Base-by-base conservation (phyloP, 495 filamentous ascomycete species). In the Penicillium bialowiezense region DNA sequence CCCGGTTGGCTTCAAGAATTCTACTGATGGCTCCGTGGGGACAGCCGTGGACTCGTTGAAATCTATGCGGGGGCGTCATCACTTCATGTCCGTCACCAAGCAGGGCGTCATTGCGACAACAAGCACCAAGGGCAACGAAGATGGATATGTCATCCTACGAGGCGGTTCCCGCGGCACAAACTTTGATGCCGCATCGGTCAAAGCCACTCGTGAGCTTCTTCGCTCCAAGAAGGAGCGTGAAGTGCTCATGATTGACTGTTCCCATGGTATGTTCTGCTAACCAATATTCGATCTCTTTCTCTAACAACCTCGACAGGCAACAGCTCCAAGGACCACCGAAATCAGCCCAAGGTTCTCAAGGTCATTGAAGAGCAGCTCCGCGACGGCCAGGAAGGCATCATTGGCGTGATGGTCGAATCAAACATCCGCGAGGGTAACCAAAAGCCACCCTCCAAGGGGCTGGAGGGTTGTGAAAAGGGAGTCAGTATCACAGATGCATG, bases 1-100 rank as follows among this genome's bases (percentile, higher is more conserved):
- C 83, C 91, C 91, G 2, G 88, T 97, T 35, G 91, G 91, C 10
- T 97, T 95, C 84, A 97, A 96, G 81, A 97, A 97, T 62, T 91
- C 91, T 39, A 96, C 91, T 20, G 91, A 97, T 60, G 91, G 91
- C n/a, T 86, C 83, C 56, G 67, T 97, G 38, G 80, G 77, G 10
- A 90, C 96, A 17, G 90, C 91, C 31, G 90, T 97, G 54, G 91
- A 97, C 64, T 92, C 91, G 32, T 91, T 96, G 51, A 89, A 91
- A 44, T 82, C 89, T 4, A 92, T 91, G 3, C 85, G 87, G 26
- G 81, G 88, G 43, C 86, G 85, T 59, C 91, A 97, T 69, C 88
- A 91, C 69, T 97, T 97, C 77, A 88, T 96, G 78, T 90, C 90
- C 66, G 91, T 97, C 32, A 97, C 91, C 13, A 96, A 96, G 75